Conservation (phyloP, 208 protist species). For the Trichomonas tenax region DNA sequence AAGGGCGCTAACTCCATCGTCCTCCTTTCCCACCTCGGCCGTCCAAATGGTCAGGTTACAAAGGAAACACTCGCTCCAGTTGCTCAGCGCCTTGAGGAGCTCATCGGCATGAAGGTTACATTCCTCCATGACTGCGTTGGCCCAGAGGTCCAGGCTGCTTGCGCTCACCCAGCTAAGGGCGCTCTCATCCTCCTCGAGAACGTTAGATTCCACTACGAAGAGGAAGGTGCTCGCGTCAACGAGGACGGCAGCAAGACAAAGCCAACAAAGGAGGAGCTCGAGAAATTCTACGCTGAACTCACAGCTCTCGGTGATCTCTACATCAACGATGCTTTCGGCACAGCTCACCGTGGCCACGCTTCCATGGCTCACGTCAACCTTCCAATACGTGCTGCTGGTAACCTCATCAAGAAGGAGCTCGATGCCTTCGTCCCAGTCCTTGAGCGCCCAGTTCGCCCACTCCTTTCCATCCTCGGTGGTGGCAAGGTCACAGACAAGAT, state of each 20-base stretch:
- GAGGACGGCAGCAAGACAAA: conserved; percentile 45
- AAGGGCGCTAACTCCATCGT: neutral
- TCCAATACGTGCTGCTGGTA: conserved; percentile 67
- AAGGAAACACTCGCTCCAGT: neutral
- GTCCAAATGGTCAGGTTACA: conserved; percentile 8
- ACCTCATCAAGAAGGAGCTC: conserved; percentile 94
- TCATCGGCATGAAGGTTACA: neutral
- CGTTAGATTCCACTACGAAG: conserved; percentile 87
- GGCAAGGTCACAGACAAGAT: conserved; percentile 97
- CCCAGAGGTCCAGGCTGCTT: conserved; percentile 50
- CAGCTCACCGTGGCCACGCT: conserved; percentile 85
- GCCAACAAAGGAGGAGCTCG: conserved; percentile 32
- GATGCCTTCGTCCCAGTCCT: conserved; percentile 81
- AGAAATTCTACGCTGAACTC: conserved; percentile 57
- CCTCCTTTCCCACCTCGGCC: conserved; percentile 23
- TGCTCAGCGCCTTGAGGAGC: conserved; percentile 1
- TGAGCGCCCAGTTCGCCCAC: conserved; percentile 52
- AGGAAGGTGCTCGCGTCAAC: conserved; percentile 51
- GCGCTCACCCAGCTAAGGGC: conserved; percentile 46
- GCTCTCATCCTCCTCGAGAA: conserved; percentile 93
- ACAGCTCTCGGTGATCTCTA: conserved; percentile 85
- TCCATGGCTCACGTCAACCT: conserved; percentile 61
- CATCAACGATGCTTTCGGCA: conserved; percentile 92
- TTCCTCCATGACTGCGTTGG: conserved; percentile 18
- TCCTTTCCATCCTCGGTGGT: conserved; percentile 84